Conservation (phyloP, 192 early-diverging fungal species). For the Umbelopsis sp. region DNA sequence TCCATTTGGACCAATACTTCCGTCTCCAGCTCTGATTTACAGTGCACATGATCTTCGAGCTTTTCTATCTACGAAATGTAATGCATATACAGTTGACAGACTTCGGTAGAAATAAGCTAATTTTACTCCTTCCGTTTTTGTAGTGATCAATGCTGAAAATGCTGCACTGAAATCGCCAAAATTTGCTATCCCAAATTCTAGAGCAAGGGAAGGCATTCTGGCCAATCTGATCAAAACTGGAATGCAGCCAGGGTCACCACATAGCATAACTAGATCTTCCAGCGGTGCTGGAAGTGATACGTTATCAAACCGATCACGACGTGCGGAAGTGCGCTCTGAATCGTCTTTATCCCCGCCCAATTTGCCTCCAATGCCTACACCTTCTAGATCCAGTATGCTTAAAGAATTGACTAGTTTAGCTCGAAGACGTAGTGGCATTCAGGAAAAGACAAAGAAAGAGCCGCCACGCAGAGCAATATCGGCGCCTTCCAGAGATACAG, state of each 20-base stretch:
- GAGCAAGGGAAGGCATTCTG: conserved; percentile 48
- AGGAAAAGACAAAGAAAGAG: conserved; percentile 2
- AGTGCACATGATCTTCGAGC: conserved; percentile 38
- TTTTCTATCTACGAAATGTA: conserved; percentile 43
- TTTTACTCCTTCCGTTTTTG: not conserved
- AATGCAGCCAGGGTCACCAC: not conserved
- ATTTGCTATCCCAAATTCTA: conserved; percentile 46
- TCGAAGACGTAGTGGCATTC: conserved; percentile 13
- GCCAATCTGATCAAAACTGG: conserved; percentile 35
- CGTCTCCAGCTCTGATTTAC: conserved; percentile 50
- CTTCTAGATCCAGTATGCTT: not conserved
- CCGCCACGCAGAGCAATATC: not conserved
- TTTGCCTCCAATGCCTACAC: conserved; percentile 1
- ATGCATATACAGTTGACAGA: not conserved
- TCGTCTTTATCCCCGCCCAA: not conserved
- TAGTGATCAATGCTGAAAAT: conserved; percentile 58
- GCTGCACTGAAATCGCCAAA: conserved; percentile 55
- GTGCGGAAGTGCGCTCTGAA: conserved; percentile 6
- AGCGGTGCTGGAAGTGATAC: not conserved
- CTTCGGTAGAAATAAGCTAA: not conserved
- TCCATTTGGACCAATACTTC: conserved; percentile 54
- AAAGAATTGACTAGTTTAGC: conserved; percentile 5
- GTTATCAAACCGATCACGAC: not conserved
- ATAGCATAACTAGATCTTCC: not conserved
- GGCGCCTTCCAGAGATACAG: not conserved